A percentile compares a stretch with the other conserved stretches of the same genome.
Evolutionary conservation across 192 early-diverging fungal genomes (phyloP).

Genomic region (Funneliformis geosporum): DNA sequence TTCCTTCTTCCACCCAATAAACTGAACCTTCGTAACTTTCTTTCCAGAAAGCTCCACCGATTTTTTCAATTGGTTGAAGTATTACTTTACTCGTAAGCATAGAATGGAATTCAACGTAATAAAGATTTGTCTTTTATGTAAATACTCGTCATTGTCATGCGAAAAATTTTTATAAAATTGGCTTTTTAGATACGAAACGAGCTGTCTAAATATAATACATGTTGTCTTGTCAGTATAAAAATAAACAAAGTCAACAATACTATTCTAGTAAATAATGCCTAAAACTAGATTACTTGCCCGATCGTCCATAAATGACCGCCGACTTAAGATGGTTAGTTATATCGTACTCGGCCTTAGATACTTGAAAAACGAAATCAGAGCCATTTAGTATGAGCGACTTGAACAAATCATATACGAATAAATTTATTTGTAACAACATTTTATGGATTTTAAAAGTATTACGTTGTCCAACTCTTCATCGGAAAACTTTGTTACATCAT

Average conservation of each 20-base stretch:
- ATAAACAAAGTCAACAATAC: not conserved
- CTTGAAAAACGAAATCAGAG: constrained; percentile 14
- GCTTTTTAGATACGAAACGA: not conserved
- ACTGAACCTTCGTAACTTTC: not conserved
- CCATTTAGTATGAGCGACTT: constrained; percentile 8
- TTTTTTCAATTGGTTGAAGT: not conserved
- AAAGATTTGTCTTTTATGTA: constrained; percentile 27
- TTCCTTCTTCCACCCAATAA: not conserved
- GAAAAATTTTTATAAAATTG: not conserved
- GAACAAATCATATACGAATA: constrained; percentile 20
- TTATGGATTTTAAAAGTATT: not conserved
- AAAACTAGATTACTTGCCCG: constrained; percentile 18
- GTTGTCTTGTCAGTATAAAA: not conserved
- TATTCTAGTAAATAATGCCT: not conserved
- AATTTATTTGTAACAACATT: constrained; percentile 29
- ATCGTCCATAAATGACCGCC: constrained; percentile 19
- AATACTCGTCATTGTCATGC: not conserved
- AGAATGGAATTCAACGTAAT: not conserved
- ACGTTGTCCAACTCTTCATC: too few relatives aligned
- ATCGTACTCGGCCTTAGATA: constrained; percentile 20
- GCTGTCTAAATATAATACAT: not conserved
- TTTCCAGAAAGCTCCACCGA: not conserved
- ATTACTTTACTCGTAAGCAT: not conserved
- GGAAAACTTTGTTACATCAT: not conserved
- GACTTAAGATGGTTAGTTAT: constrained; percentile 19